A percentile compares a stretch with the other conserved stretches of the same genome.
Conservation (phyloP, 2,329 filamentous ascomycete species). For the Rhynchosporium agropyri region DNA sequence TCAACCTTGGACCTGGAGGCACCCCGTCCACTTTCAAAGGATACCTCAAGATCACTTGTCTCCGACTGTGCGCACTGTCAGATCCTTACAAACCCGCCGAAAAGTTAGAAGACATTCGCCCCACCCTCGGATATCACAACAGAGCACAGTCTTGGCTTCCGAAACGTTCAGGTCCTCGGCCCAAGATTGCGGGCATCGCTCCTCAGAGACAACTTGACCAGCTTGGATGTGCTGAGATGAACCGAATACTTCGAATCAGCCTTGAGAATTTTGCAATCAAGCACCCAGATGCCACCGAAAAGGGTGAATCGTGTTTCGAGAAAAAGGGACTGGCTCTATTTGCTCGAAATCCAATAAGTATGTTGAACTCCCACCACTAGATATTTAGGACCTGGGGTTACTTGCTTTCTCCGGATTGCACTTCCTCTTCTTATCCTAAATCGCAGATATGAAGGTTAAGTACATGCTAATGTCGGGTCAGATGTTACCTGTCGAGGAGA, state of each 20-base stretch:
- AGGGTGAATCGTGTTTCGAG: conserved; percentile 75
- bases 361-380: too few relatives aligned
- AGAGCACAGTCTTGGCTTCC: conserved; percentile 52
- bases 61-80: conserved; percentile 70
- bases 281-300: conserved; percentile 55
- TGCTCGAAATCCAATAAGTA: conserved; percentile 60
- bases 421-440: too few relatives aligned
- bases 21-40: conserved; percentile 74
- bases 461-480: too few relatives aligned
- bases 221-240: conserved; percentile 55
- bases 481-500: conserved; percentile 76
- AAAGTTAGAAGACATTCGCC: conserved; percentile 51
- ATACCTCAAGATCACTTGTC: conserved; percentile 72
- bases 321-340: conserved; percentile 81
- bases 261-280: conserved; percentile 54
- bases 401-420: too few relatives aligned
- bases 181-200: conserved; percentile 73
- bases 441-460: too few relatives aligned
- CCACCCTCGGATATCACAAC: conserved; percentile 60
- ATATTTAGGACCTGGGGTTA: too few relatives aligned
- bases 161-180: conserved; percentile 63
- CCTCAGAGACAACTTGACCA: conserved; percentile 81
- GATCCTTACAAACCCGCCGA: conserved; percentile 66
- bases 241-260: conserved; percentile 55
- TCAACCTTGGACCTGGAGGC: conserved; percentile 77